Conservation (phyloP, 352 stramenopile species). For the Hyaloperonospora arabidopsidis region DNA sequence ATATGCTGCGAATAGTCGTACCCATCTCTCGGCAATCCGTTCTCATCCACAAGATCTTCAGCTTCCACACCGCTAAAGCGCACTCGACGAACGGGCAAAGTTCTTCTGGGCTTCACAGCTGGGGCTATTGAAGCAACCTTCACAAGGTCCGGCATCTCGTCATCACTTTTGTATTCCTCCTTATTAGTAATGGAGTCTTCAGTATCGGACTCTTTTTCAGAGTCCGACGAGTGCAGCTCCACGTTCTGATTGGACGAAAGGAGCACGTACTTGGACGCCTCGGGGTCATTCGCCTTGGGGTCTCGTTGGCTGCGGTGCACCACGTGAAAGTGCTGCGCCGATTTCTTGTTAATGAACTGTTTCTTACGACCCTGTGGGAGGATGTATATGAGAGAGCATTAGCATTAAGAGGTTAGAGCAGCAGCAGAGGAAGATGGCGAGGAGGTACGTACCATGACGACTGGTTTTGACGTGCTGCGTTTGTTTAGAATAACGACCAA, state of each 20-base stretch:
- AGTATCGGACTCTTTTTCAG: conserved; percentile 39
- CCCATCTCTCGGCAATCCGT: conserved; percentile 86
- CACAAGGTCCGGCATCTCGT: conserved; percentile 51
- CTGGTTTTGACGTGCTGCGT: too few species aligned
- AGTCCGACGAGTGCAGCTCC: conserved; percentile 48
- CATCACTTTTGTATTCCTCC: conserved; percentile 38
- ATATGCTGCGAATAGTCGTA: conserved; percentile 92
- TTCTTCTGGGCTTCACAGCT: conserved; percentile 13
- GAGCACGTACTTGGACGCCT: conserved; percentile 80
- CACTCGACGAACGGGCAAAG: conserved; percentile 54
- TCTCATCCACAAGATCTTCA: conserved; percentile 76
- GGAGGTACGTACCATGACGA: too few species aligned
- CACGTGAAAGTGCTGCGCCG: conserved; percentile 79
- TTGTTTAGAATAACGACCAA: too few species aligned
- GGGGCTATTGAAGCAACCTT: conserved; percentile 21
- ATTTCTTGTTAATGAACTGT: conserved; percentile 84
- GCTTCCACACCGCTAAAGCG: conserved; percentile 55
- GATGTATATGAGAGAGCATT: neutral
- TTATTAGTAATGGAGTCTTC: conserved; percentile 23
- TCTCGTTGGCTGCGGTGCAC: conserved; percentile 82
- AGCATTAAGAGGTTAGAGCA: neutral
- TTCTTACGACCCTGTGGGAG: conserved; percentile 52
- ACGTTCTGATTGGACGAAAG: conserved; percentile 58
- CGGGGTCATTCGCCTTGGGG: conserved; percentile 67
- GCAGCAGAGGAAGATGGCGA: neutral